phyloP scores from a whole-genome alignment of 352 stramenopile genomes.

The Phytophthora chlamydospora region DNA sequence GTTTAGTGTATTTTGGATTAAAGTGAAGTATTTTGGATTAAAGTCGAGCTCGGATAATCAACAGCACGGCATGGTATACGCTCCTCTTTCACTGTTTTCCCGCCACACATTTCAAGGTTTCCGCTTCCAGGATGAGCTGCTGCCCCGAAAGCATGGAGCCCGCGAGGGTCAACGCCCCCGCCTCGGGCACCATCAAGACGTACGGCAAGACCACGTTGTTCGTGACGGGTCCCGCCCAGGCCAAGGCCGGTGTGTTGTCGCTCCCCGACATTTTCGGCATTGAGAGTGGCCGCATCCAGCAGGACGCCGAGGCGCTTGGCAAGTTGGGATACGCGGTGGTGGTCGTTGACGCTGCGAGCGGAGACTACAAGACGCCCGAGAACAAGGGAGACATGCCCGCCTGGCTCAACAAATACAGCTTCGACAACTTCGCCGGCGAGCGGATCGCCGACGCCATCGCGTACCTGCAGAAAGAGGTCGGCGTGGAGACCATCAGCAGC shows the following conservation, averaged over 20 bases:
- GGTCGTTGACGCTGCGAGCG: constrained; percentile 45
- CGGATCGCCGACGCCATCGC: constrained; percentile 31
- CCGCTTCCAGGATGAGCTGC: constrained; percentile 40
- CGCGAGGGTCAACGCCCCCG: constrained; percentile 11
- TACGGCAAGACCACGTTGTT: constrained; percentile 46
- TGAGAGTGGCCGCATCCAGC: constrained; percentile 58
- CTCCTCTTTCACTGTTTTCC: not conserved
- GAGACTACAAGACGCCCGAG: constrained; percentile 33
- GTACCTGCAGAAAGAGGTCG: constrained; percentile 32
- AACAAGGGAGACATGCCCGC: constrained; percentile 3
- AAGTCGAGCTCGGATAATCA: too few species aligned
- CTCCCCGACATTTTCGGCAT: constrained; percentile 57
- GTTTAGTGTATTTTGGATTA: too few species aligned
- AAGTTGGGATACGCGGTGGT: constrained; percentile 56
- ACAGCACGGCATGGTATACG: too few species aligned
- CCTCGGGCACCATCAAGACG: constrained; percentile 28
- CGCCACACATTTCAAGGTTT: constrained; percentile 1
- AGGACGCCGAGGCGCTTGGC: constrained; percentile 51
- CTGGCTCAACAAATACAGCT: constrained; percentile 27
- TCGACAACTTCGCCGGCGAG: constrained; percentile 11
- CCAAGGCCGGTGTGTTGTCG: constrained; percentile 43
- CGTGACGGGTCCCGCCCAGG: constrained; percentile 30
- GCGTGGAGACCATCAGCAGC: constrained; percentile 31
- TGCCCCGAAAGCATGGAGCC: constrained; percentile 44
- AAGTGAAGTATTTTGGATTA: too few species aligned